These are phyloP conservation scores for Malus orientalis DNA, from an alignment of 306 rosid species.

Conservation along the genomic window DNA sequence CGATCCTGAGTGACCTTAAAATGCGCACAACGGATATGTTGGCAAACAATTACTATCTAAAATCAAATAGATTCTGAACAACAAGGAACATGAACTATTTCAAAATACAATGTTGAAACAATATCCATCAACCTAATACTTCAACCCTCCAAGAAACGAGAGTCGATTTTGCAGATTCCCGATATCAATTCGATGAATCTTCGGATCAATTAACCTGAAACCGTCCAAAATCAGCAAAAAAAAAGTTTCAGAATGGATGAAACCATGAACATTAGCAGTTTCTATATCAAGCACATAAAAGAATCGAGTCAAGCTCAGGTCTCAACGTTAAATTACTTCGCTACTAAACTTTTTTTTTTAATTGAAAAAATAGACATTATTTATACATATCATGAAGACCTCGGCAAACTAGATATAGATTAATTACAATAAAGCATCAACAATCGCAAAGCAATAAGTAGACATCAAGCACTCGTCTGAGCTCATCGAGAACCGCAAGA, in stretches of 20 bases:
- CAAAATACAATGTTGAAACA: neutral
- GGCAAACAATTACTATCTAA: neutral
- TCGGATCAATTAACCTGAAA: neutral
- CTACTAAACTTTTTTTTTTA: too few species aligned
- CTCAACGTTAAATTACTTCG: too few species aligned
- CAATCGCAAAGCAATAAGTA: too few species aligned
- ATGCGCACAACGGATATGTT: neutral
- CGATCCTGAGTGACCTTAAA: neutral
- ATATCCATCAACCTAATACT: neutral
- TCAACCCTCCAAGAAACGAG: neutral
- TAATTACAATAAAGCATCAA: too few species aligned
- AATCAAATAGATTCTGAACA: neutral
- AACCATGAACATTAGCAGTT: too few species aligned
- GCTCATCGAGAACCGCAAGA: neutral
- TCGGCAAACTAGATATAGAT: too few species aligned
- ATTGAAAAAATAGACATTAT: too few species aligned
- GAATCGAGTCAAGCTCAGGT: too few species aligned
- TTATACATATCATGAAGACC: too few species aligned
- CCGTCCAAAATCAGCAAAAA: neutral
- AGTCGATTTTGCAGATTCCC: neutral
- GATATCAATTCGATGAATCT: neutral
- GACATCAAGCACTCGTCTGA: too few species aligned
- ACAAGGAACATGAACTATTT: neutral
- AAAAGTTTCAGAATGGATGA: neutral
- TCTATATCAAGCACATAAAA: too few species aligned